Conservation (phyloP, 2,329 filamentous ascomycete genomes). For the Sclerotiophoma versabilis region DNA sequence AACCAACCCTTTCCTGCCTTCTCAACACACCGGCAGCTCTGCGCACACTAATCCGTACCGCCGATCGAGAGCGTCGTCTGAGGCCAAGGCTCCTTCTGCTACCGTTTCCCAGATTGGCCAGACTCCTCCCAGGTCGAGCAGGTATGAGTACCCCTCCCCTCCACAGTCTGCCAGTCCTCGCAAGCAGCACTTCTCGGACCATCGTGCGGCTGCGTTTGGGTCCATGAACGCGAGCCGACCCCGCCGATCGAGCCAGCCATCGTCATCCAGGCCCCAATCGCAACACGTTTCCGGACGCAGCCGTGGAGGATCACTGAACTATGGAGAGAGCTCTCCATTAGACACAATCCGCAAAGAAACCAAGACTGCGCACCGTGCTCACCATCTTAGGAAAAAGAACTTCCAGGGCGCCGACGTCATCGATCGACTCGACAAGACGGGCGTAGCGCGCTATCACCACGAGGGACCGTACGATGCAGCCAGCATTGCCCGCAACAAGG, state of each 20-base stretch:
- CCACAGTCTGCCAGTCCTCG: conserved; percentile 64
- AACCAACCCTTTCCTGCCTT: conserved; percentile 35
- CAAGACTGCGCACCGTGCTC: conserved; percentile 69
- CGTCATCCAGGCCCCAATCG: conserved; percentile 33
- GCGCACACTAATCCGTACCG: conserved; percentile 56
- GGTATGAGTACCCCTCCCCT: conserved; percentile 57
- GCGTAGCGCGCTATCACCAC: conserved; percentile 79
- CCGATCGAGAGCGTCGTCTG: conserved; percentile 41
- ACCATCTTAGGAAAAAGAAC: conserved; percentile 70
- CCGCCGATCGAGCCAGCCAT: conserved; percentile 45
- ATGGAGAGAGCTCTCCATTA: conserved; percentile 72
- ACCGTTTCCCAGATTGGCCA: conserved; percentile 26
- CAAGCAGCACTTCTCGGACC: conserved; percentile 44
- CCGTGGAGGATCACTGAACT: conserved; percentile 62
- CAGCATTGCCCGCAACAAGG: conserved; percentile 73
- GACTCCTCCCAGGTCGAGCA: conserved; percentile 31
- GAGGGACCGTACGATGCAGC: conserved; percentile 90
- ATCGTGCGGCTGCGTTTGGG: conserved; percentile 44
- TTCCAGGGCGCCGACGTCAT: conserved; percentile 77
- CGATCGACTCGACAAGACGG: conserved; percentile 75
- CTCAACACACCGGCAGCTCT: conserved; percentile 48
- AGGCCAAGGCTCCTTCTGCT: conserved; percentile 33
- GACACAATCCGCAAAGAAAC: conserved; percentile 70
- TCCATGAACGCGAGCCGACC: conserved; percentile 39
- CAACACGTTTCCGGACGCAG: conserved; percentile 34